Conservation (phyloP, 108 stramenopile species). For the Skeletonema marinoi region DNA sequence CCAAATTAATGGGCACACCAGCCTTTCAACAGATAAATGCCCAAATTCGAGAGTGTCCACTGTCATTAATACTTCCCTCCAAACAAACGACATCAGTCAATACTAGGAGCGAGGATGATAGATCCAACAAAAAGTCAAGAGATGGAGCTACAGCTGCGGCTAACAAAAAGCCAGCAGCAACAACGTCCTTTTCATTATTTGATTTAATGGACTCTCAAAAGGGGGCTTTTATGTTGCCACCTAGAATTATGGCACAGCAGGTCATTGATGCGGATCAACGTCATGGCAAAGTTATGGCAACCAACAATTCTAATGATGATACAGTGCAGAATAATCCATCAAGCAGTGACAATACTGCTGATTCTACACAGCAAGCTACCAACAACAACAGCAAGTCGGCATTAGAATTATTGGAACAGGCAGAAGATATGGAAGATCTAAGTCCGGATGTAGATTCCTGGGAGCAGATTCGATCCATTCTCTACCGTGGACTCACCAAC, state of each 20-base stretch:
- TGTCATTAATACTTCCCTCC: not conserved
- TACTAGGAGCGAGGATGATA: not conserved
- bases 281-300: not conserved
- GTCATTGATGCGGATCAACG: conserved; percentile 28
- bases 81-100: not conserved
- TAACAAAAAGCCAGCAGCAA: conserved; percentile 3
- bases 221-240: conserved; percentile 16
- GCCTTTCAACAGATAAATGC: not conserved
- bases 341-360: not conserved
- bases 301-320: not conserved
- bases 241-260: conserved; percentile 36
- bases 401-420: conserved; percentile 40
- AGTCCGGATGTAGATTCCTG: conserved; percentile 36
- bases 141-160: too few species aligned
- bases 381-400: conserved; percentile 1
- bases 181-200: conserved; percentile 44
- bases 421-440: conserved; percentile 50
- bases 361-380: not conserved
- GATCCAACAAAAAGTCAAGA: too few species aligned
- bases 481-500: conserved; percentile 27
- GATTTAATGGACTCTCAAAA: conserved; percentile 46
- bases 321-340: not conserved
- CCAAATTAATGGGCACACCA: not conserved
- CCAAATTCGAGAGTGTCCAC: not conserved
- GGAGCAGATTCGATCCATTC: conserved; percentile 28